Conservation (phyloP, 2,329 filamentous ascomycete genomes). For the Aotearoamyces nothofagi region DNA sequence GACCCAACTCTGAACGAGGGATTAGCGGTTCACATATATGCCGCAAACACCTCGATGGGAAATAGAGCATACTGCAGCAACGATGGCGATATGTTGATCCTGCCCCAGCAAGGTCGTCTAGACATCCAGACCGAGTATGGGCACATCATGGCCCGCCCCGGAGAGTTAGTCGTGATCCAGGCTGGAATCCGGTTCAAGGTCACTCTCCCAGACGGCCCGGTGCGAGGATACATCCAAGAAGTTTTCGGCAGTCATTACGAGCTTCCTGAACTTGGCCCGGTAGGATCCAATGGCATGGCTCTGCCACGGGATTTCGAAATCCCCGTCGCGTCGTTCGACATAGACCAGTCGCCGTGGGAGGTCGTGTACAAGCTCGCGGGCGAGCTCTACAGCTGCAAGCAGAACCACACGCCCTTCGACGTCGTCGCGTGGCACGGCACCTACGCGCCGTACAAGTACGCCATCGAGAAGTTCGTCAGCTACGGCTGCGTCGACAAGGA, state of each 20-base stretch:
- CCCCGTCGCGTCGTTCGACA: conserved; percentile 36
- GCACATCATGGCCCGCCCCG: conserved; percentile 39
- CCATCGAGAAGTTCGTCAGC: conserved; percentile 46
- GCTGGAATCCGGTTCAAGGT: conserved; percentile 47
- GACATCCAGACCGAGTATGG: conserved; percentile 46
- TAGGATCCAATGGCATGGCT: conserved; percentile 48
- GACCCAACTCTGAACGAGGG: conserved; percentile 34
- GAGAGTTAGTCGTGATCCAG: conserved; percentile 49
- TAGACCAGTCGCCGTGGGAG: conserved; percentile 28
- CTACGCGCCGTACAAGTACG: conserved; percentile 69
- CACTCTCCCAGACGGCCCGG: conserved; percentile 36
- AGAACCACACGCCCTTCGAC: conserved; percentile 62
- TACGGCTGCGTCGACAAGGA: conserved; percentile 43
- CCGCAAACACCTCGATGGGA: conserved; percentile 29
- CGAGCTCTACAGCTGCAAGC: conserved; percentile 43
- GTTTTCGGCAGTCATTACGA: conserved; percentile 47
- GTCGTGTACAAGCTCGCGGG: conserved; percentile 51
- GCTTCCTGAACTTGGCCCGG: conserved; percentile 47
- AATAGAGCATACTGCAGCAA: conserved; percentile 32
- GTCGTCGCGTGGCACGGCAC: conserved; percentile 68
- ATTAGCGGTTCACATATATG: conserved; percentile 31
- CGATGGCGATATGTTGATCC: conserved; percentile 50
- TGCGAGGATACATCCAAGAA: conserved; percentile 48
- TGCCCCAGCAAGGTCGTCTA: conserved; percentile 38
- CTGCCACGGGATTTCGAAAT: conserved; percentile 49